Evolutionary conservation across 2,329 filamentous ascomycete species (phyloP), one percentile per base, ranked within the genome.

Genomic region (Aspergillus eucalypticola): DNA sequence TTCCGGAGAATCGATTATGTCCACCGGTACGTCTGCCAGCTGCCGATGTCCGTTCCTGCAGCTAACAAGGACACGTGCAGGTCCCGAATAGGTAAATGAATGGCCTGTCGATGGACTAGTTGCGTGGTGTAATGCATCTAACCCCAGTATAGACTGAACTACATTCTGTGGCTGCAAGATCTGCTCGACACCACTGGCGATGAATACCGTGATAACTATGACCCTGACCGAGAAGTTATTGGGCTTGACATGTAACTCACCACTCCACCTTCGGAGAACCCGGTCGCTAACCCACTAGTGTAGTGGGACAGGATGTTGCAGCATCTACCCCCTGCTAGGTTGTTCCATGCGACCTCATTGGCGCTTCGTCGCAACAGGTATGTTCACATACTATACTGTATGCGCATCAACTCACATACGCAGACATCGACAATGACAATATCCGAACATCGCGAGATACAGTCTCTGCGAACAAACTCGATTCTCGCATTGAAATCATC

Each of bases 281-380:
- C 60, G n/a, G 17, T 41, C n/a, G 19, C 67, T 71, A 50, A 69
- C 54, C 39, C 38, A 27, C 46, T 35, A 35, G 32, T 35, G 8
- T 50, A 86, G 84, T 63, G 95, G 95, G 42, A 96, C 92, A 1
- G 95, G 95, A 2, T 91, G 94, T 15, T 96, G 91, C 67, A 89
- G 89, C 68, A 96, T 99, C 67, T 99, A 98, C 71, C 90, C 93
- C 2, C 83, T 98, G 1, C 82, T 99, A 1, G 91, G 88, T 19
- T 91, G 90, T 67, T 75, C 81, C 0, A 85, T 89, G 60, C 83
- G 90, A 0, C 82, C 84, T 1, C 76, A 73, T 3, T 98, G 93
- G 93, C 82, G 77, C 2, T 92, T 93, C 65, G 74, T 88, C 32
- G 90, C 85, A 1, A 92, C 89, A 56, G 82, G 82, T 83, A 68